A percentile compares a stretch with the other conserved stretches of the same genome.
phyloP scores from a whole-genome alignment of 257 asterid genomes.

The Scutellaria galericulata region DNA sequence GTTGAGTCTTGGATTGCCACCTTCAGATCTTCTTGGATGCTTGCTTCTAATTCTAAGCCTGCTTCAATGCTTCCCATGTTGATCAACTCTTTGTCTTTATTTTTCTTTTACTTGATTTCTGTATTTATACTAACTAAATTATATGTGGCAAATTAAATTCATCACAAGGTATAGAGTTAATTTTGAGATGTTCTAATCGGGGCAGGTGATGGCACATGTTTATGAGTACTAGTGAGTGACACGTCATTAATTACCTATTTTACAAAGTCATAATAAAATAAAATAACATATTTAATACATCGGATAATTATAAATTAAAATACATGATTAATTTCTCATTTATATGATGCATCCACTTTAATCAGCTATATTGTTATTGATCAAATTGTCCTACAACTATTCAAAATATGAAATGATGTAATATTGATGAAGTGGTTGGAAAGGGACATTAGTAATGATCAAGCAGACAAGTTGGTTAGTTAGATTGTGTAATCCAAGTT shows the following conservation, averaged over 20 bases:
- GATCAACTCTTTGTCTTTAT: background rate
- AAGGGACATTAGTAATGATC: background rate
- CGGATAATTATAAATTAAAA: too few species aligned
- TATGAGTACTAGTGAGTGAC: background rate
- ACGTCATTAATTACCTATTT: background rate
- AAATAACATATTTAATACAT: background rate
- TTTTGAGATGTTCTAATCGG: background rate
- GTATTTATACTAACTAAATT: constrained; percentile 30
- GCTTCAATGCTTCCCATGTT: constrained; percentile 53
- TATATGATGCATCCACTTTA: too few species aligned
- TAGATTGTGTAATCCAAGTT: constrained; percentile 32
- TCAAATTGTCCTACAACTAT: background rate
- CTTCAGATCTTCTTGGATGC: constrained; percentile 69
- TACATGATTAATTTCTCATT: too few species aligned
- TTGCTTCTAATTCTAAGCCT: constrained; percentile 24
- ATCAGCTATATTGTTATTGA: background rate
- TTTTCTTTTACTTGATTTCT: background rate
- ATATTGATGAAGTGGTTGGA: constrained; percentile 36
- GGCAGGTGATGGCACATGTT: constrained; percentile 19
- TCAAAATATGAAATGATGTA: background rate
- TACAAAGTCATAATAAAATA: background rate
- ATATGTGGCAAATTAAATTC: background rate
- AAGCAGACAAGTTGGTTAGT: constrained; percentile 34
- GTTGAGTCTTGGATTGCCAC: constrained; percentile 59
- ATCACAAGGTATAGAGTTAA: background rate